Evolutionary conservation across 169 alveolate species (phyloP).

Genomic region (Babesia ovata): DNA sequence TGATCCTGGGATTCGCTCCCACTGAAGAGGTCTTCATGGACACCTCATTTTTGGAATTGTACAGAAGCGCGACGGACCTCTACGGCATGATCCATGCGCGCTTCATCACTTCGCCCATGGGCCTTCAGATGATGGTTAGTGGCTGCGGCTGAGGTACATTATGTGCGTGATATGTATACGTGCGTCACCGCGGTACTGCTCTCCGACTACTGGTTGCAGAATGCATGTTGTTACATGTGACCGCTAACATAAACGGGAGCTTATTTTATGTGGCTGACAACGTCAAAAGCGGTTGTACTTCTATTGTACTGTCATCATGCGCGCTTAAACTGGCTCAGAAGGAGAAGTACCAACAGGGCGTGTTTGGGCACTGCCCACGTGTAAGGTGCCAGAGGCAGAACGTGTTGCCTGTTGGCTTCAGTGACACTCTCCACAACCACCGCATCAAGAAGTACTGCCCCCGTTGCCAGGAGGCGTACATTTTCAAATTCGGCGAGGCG

Average conservation of each 20-base stretch:
- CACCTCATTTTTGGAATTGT: conserved; percentile 54
- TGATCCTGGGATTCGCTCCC: conserved; percentile 79
- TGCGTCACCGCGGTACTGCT: no score
- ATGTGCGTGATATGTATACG: no score
- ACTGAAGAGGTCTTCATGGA: conserved; percentile 80
- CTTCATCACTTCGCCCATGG: conserved; percentile 91
- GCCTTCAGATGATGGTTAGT: conserved; percentile 83
- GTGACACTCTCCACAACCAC: conserved; percentile 89
- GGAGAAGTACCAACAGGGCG: conserved; percentile 93
- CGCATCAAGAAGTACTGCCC: conserved; percentile 96
- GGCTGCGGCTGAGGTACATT: not conserved
- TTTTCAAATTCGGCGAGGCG: conserved; percentile 72
- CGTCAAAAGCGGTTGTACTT: not conserved
- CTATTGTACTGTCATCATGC: not conserved
- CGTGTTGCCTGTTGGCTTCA: conserved; percentile 93
- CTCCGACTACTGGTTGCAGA: no score
- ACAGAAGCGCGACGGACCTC: conserved; percentile 86
- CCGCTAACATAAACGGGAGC: no score
- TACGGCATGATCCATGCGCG: conserved; percentile 94
- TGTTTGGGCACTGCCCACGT: conserved; percentile 97
- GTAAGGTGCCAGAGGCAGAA: conserved; percentile 93
- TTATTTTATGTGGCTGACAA: no score
- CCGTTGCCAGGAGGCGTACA: conserved; percentile 92
- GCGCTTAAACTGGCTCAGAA: conserved; percentile 77
- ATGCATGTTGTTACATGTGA: no score